phyloP scores from a whole-genome alignment of 2,329 filamentous ascomycete species.

The Pyrenophora tritici-repentis region DNA sequence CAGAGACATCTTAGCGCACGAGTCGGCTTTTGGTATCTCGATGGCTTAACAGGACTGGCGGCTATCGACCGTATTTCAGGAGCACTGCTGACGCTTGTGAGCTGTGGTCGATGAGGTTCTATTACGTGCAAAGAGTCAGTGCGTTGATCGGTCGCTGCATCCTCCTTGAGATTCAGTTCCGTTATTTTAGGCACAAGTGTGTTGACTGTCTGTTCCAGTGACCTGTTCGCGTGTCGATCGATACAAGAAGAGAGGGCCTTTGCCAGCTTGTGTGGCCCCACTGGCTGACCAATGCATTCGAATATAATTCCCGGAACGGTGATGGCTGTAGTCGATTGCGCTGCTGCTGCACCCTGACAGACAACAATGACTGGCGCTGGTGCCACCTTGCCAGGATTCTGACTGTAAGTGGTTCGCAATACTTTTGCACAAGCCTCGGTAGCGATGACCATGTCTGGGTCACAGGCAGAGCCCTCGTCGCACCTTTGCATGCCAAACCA shows the following conservation, averaged over 20 bases:
- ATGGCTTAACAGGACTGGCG: slow-evolving; percentile 23
- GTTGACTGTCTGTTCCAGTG: slow-evolving; percentile 18
- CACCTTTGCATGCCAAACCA: slow-evolving; percentile 44
- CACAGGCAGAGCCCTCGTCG: slow-evolving; percentile 14
- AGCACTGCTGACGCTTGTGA: slow-evolving; percentile 38
- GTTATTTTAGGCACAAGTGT: slow-evolving; percentile 22
- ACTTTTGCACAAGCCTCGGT: slow-evolving; percentile 40
- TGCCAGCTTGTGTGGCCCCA: slow-evolving; percentile 47
- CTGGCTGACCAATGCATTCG: slow-evolving; percentile 45
- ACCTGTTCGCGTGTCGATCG: slow-evolving; percentile 35
- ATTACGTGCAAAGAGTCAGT: slow-evolving; percentile 11
- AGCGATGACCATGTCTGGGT: slow-evolving; percentile 39
- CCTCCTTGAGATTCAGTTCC: slow-evolving; percentile 37
- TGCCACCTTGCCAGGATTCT: slow-evolving; percentile 20
- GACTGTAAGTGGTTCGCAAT: slow-evolving; percentile 34
- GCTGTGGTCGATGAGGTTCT: slow-evolving; percentile 28
- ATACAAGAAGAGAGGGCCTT: slow-evolving; percentile 43
- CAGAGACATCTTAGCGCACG: slow-evolving; percentile 40
- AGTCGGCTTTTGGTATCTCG: slow-evolving; percentile 19
- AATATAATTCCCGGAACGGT: slow-evolving; percentile 42
- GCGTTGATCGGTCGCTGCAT: slow-evolving; percentile 17
- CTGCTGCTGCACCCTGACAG: slow-evolving; percentile 43
- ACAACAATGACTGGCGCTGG: slow-evolving; percentile 41
- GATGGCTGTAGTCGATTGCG: slow-evolving; percentile 42
- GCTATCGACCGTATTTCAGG: slow-evolving; percentile 36